A percentile compares a stretch with the other conserved stretches of the same genome.
Evolutionary conservation across 257 asterid genomes (phyloP).

Genomic region (Galeopsis tetrahit): DNA sequence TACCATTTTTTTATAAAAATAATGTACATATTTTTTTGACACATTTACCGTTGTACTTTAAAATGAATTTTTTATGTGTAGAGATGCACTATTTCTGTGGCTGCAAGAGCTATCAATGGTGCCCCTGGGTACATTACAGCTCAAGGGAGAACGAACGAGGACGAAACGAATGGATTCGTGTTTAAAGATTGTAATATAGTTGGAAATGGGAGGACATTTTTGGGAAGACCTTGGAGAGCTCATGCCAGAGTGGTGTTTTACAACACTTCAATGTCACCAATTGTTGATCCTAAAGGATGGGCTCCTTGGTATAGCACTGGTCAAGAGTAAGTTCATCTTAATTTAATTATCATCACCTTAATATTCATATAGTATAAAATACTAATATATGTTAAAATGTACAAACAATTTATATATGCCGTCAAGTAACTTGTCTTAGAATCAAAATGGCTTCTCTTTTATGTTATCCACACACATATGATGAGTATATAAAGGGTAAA

Average conservation of each 20-base stretch:
- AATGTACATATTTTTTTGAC: too few relatives aligned
- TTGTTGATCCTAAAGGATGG: conserved; percentile 76
- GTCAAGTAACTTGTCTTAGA: too few relatives aligned
- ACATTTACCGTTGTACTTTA: too few relatives aligned
- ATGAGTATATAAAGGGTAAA: too few relatives aligned
- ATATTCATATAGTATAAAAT: too few relatives aligned
- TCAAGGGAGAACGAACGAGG: conserved; percentile 45
- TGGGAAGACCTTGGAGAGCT: conserved; percentile 80
- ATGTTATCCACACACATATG: too few relatives aligned
- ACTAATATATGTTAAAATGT: too few relatives aligned
- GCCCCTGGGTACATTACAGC: conserved; percentile 75
- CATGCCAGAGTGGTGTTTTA: conserved; percentile 69
- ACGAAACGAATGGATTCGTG: conserved; percentile 50
- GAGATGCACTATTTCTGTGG: conserved; percentile 64
- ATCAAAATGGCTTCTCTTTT: too few relatives aligned
- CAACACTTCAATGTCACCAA: conserved; percentile 49
- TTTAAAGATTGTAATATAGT: conserved; percentile 49
- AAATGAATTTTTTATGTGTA: conserved; percentile 16
- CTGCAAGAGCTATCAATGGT: conserved; percentile 38
- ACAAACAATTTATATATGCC: too few relatives aligned
- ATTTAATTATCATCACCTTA: too few relatives aligned
- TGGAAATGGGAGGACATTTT: conserved; percentile 46
- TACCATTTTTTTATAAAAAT: too few relatives aligned
- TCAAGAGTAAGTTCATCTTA: conserved; percentile 49
- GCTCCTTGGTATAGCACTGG: conserved; percentile 50